Base-by-base conservation (phyloP, 306 rosid species). In the Gastrolobium villosum region DNA sequence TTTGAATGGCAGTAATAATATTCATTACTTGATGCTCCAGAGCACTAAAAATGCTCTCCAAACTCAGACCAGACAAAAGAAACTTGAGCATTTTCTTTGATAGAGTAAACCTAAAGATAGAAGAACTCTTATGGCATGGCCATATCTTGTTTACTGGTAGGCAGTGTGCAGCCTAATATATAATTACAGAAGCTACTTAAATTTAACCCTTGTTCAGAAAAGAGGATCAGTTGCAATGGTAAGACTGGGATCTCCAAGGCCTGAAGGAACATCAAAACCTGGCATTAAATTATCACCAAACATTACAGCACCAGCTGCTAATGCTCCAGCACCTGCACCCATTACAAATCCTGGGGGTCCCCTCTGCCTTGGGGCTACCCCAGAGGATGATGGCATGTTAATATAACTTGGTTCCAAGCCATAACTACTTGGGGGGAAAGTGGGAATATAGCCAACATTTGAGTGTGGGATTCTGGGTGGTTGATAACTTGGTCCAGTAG, bases 241-340 rank as follows among this genome's bases (percentile, higher is more conserved):
- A 69, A 87, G 35, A 49, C 71, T 81, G n/a, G 93, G 88, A 84
- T 92, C 91, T 15, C 72, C 82, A 1, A 84, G 56, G 10, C 87
- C 87, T 0, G 87, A 67, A 76, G 88, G 85, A 44, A 85, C 82
- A 64, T 86, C 84, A 76, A 91, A 88, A 49, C 92, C 93, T n/a
- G 94, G 79, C 90, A 88, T 79, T 68, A 88, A 84, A 71, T 91
- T 90, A 76, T 88, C 93, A 28, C 98, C 98, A 43, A 91, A 89
- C 77, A 93, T 88, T 31, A 91, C 88, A 63, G 93, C 95, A 73
- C 97, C 96, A 4, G 96, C 96, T 9, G 96, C 96, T 66, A 93
- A 85, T 46, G 96, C 95, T 74, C 94, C 98, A 30, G 86, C 86
- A 64, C 86, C 83, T 10, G 82, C 79, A 7, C 86, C 86, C 82